Evolutionary conservation across 129 eudicot genomes (phyloP).

Genomic region (Arctium lappa): DNA sequence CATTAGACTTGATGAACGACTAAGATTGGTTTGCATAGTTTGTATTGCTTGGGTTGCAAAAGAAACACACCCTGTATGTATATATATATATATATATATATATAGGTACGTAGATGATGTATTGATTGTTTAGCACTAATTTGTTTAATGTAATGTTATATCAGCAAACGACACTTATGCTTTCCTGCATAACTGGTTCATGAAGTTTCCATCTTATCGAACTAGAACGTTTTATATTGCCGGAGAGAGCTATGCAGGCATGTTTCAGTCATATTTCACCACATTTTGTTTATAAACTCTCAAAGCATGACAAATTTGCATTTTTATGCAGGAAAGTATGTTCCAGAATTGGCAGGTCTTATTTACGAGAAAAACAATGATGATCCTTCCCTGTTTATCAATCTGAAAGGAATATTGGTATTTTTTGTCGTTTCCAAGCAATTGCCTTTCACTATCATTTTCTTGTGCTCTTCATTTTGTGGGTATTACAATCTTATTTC

Average conservation of each 20-base stretch:
- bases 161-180: constrained; percentile 84
- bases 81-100: background rate
- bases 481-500: background rate
- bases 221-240: constrained; percentile 67
- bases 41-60: too few relatives aligned
- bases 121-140: constrained; percentile 7
- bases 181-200: constrained; percentile 85
- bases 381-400: constrained; percentile 53
- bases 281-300: background rate
- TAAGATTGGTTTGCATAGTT: too few relatives aligned
- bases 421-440: background rate
- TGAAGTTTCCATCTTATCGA: constrained; percentile 75
- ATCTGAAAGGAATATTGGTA: constrained; percentile 91
- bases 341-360: constrained; percentile 78
- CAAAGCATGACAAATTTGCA: background rate
- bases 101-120: background rate
- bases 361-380: constrained; percentile 68
- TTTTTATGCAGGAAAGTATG: constrained; percentile 56
- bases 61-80: too few relatives aligned
- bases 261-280: background rate
- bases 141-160: constrained; percentile 3
- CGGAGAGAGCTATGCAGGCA: constrained; percentile 98
- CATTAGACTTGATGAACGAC: too few relatives aligned
- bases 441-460: background rate
- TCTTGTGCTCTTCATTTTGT: background rate